Conservation (phyloP, 2,329 filamentous ascomycete species). For the Xylariales sp. region DNA sequence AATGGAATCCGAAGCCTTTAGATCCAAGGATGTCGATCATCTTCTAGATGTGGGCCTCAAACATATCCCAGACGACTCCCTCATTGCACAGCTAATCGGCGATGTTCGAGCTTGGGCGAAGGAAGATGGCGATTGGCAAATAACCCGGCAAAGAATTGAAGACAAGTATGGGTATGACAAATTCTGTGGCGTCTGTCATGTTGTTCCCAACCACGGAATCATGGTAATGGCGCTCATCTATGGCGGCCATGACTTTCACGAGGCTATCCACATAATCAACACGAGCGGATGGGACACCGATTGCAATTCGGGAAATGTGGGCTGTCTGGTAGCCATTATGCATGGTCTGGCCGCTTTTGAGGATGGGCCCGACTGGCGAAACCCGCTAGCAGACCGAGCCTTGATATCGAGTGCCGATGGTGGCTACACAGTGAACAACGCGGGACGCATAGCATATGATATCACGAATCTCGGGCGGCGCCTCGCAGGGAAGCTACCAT, state of each 20-base stretch:
- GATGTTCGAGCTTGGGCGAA: conserved; percentile 25
- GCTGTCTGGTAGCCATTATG: conserved; percentile 29
- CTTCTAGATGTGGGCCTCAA: conserved; percentile 25
- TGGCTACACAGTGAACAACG: conserved; percentile 31
- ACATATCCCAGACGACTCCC: conserved; percentile 21
- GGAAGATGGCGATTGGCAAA: conserved; percentile 24
- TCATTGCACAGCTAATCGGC: conserved; percentile 20
- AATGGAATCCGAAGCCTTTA: conserved; percentile 33
- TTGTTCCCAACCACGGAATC: conserved; percentile 28
- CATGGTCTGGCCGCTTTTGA: conserved; percentile 24
- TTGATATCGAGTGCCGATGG: conserved; percentile 30
- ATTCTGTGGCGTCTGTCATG: conserved; percentile 25
- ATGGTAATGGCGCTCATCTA: conserved; percentile 28
- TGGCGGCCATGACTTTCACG: conserved; percentile 22
- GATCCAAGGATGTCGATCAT: conserved; percentile 24
- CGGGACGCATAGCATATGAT: conserved; percentile 24
- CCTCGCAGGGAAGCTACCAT: conserved; percentile 14
- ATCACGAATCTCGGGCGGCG: conserved; percentile 21
- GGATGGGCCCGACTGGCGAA: conserved; percentile 24
- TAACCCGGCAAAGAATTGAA: conserved; percentile 28
- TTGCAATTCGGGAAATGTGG: conserved; percentile 32
- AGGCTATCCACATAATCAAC: conserved; percentile 30
- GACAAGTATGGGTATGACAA: conserved; percentile 27
- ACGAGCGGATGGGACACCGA: conserved; percentile 33
- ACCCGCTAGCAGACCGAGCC: conserved; percentile 27